A percentile compares a stretch with the other conserved stretches of the same genome.
Conservation (phyloP, 129 eudicot species). For the Scalesia atractyloides region DNA sequence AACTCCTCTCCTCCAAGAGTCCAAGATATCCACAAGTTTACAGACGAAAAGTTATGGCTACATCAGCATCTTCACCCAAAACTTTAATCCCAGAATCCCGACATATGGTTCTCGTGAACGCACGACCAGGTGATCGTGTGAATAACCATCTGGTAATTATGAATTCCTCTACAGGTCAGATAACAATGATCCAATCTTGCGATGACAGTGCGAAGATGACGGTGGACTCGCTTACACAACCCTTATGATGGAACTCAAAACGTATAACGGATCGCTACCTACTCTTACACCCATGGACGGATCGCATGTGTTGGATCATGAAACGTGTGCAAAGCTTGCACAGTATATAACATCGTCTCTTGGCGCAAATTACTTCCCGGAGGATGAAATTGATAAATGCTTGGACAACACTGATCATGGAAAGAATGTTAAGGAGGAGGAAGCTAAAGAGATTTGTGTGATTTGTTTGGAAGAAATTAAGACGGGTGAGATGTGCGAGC, state of each 20-base stretch:
- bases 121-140: neutral
- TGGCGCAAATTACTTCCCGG: neutral
- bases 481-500: neutral
- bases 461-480: neutral
- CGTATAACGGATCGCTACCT: neutral
- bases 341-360: neutral
- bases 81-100: neutral
- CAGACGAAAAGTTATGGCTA: neutral
- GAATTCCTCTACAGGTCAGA: neutral
- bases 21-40: no score
- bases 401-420: no score
- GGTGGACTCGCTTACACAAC: neutral
- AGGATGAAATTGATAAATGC: neutral
- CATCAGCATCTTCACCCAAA: neutral
- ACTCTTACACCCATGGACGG: neutral
- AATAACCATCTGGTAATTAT: neutral
- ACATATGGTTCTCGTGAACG: neutral
- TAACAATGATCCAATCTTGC: neutral
- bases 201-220: neutral
- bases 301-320: conserved; percentile 1
- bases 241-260: neutral
- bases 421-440: no score
- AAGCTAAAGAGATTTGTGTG: conserved; percentile 9
- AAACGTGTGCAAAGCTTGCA: neutral
- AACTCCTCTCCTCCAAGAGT: no score